Evolutionary conservation across 495 filamentous ascomycete genomes (phyloP).

Genomic region (Lasiosphaeriaceae sp.): DNA sequence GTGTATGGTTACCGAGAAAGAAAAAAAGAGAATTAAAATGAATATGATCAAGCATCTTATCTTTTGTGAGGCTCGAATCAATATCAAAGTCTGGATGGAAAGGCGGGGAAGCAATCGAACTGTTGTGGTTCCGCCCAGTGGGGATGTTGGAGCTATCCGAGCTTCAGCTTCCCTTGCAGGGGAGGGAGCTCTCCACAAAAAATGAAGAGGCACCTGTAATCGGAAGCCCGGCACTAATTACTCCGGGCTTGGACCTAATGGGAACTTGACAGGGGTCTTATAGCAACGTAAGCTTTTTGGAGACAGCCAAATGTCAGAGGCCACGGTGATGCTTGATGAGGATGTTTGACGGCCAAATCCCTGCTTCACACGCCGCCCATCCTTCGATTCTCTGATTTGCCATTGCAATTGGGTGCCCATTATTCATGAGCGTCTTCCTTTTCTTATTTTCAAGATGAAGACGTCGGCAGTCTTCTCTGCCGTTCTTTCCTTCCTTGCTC

Average conservation of each 20-base stretch:
- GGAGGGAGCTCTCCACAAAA: neutral
- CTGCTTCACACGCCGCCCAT: constrained; percentile 4
- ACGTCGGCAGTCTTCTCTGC: constrained; percentile 46
- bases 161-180: no score
- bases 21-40: no score
- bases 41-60: no score
- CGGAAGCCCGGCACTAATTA: neutral
- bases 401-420: constrained; percentile 7
- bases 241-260: constrained; percentile 6
- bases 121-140: no score
- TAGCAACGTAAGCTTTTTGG: constrained; percentile 41
- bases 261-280: constrained; percentile 22
- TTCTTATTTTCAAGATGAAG: constrained; percentile 47
- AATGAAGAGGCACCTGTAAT: neutral
- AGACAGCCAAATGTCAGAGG: constrained; percentile 22
- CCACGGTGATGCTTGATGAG: constrained; percentile 28
- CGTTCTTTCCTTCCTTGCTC: constrained; percentile 44
- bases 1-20: no score
- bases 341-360: constrained; percentile 10
- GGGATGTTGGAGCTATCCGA: no score
- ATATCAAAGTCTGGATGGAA: no score
- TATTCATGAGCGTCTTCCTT: constrained; percentile 37
- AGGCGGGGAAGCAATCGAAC: no score
- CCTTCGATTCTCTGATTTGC: neutral
- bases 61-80: no score